Conservation (phyloP, 805 yeast genomes). For the Candida multigemmis region DNA sequence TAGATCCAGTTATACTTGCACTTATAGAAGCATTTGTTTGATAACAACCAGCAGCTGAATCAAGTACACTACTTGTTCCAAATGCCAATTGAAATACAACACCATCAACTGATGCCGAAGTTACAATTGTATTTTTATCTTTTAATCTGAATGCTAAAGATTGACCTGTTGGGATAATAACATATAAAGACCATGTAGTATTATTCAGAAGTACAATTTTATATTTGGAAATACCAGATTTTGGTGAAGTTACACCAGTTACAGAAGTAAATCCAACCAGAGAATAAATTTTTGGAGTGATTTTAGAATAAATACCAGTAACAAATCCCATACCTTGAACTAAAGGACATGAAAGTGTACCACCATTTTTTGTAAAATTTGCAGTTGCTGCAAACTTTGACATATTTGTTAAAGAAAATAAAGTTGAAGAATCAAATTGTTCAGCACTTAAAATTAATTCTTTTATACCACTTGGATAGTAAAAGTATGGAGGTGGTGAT, state of each 20-base stretch:
- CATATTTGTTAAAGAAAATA: conserved; percentile 4
- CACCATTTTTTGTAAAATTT: conserved; percentile 26
- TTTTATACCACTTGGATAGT: conserved; percentile 8
- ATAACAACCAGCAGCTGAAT: conserved; percentile 55
- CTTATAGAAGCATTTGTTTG: conserved; percentile 38
- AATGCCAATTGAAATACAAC: conserved; percentile 17
- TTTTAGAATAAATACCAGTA: conserved; percentile 47
- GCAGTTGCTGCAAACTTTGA: conserved; percentile 8
- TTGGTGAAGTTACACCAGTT: conserved; percentile 6
- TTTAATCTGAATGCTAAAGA: conserved; percentile 14
- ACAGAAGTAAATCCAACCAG: conserved; percentile 25
- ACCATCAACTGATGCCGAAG: conserved; percentile 8
- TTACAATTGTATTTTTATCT: conserved; percentile 10
- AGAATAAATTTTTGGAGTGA: conserved; percentile 49
- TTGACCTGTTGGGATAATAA: conserved; percentile 14
- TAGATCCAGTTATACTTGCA: conserved; percentile 18
- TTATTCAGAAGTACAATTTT: conserved; percentile 7
- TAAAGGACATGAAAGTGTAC: conserved; percentile 43
- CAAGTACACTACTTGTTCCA: conserved; percentile 30
- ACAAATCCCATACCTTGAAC: conserved; percentile 79
- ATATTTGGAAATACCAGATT: conserved; percentile 7
- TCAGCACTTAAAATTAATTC: conserved; percentile 6
- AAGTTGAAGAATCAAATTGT: conserved; percentile 3
- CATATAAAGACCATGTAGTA: conserved; percentile 9
- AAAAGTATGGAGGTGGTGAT: conserved; percentile 7